These are phyloP conservation scores for Pyrenopolyporus hunteri DNA, from an alignment of 495 filamentous ascomycete species.

Conservation along the genomic window DNA sequence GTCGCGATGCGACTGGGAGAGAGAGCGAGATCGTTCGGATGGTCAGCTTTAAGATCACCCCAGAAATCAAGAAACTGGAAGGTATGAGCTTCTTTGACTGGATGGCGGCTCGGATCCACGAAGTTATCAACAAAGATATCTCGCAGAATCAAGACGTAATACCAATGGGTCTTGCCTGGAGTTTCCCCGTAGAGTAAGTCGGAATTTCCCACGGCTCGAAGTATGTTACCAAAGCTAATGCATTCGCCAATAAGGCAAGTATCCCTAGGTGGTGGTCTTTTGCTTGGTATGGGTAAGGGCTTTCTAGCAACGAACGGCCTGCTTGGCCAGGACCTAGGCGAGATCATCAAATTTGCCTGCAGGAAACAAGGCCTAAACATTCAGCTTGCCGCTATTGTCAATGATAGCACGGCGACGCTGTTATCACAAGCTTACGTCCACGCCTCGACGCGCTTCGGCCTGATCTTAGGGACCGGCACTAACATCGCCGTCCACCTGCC, in stretches of 20 bases:
- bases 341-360: slow-evolving; percentile 59
- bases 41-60: slow-evolving; percentile 58
- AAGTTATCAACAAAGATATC: slow-evolving; percentile 50
- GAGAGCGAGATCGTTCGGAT: slow-evolving; percentile 53
- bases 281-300: slow-evolving; percentile 86
- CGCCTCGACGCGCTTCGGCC: slow-evolving; percentile 64
- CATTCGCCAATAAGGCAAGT: slow-evolving; percentile 66
- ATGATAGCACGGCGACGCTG: slow-evolving; percentile 81
- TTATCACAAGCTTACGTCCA: slow-evolving; percentile 77
- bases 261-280: slow-evolving; percentile 71
- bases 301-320: slow-evolving; percentile 63
- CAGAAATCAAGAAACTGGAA: slow-evolving; percentile 49
- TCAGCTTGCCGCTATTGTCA: slow-evolving; percentile 79
- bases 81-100: slow-evolving; percentile 73
- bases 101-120: slow-evolving; percentile 79
- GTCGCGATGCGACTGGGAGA: slow-evolving; percentile 47
- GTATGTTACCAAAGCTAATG: not conserved
- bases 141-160: slow-evolving; percentile 45
- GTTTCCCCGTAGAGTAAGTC: slow-evolving; percentile 83
- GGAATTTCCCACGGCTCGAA: not conserved
- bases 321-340: slow-evolving; percentile 57
- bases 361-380: slow-evolving; percentile 54
- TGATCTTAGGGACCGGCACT: slow-evolving; percentile 63
- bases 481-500: slow-evolving; percentile 62
- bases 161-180: slow-evolving; percentile 79